phyloP scores from a whole-genome alignment of 129 eudicot species.

The Artemisia annua region DNA sequence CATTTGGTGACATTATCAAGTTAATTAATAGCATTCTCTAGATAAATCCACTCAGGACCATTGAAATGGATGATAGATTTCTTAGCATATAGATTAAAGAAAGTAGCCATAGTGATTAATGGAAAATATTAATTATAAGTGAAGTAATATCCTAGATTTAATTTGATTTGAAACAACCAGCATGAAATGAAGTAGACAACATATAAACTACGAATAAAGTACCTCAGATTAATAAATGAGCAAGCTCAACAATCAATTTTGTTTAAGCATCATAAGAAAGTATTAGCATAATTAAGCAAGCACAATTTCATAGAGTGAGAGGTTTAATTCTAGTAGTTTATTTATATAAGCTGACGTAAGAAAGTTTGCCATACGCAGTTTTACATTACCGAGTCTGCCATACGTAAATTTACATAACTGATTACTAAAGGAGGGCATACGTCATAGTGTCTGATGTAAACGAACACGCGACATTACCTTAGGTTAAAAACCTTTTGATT shows the following conservation, averaged over 20 bases:
- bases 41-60: neutral
- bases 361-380: neutral
- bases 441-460: neutral
- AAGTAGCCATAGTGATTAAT: no score
- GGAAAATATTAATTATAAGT: no score
- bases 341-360: neutral
- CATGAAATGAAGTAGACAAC: no score
- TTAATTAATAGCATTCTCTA: neutral
- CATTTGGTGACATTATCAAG: no score
- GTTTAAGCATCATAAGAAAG: no score
- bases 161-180: no score
- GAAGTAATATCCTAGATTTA: no score
- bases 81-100: neutral
- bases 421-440: conserved; percentile 5
- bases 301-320: neutral
- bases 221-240: no score
- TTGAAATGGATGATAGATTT: neutral
- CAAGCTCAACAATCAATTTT: no score
- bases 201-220: no score
- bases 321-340: neutral
- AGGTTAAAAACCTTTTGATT: no score
- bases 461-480: no score
- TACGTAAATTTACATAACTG: neutral
- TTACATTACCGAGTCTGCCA: neutral
- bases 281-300: neutral